Percentiles rank a stretch among this genome's conserved stretches.
These are phyloP conservation scores for Fusarium sp. DNA, from an alignment of 2,329 filamentous ascomycete species.

Conservation along the genomic window DNA sequence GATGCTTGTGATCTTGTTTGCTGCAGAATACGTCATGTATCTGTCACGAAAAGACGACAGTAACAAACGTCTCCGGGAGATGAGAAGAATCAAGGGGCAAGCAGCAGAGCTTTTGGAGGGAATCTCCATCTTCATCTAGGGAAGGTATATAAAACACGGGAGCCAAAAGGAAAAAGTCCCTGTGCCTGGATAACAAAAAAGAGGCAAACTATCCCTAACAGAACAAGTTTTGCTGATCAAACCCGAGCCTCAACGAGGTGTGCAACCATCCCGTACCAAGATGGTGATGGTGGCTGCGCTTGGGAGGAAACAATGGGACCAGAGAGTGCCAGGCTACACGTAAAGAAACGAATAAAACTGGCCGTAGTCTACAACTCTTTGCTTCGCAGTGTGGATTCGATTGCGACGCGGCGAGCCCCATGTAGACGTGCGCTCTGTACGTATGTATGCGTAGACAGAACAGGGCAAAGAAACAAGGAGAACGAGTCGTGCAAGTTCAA, in stretches of 20 bases:
- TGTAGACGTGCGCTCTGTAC: background rate
- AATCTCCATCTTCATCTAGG: constrained; percentile 4
- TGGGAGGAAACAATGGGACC: constrained; percentile 4
- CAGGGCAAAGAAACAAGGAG: background rate
- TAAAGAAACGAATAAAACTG: background rate
- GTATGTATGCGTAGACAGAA: background rate
- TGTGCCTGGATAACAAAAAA: constrained; percentile 32
- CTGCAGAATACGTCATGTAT: constrained; percentile 36
- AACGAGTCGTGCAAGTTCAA: background rate
- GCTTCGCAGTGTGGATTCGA: constrained; percentile 17
- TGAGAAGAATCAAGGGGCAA: background rate
- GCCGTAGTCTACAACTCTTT: background rate
- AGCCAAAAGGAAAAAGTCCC: constrained; percentile 10
- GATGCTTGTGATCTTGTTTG: constrained; percentile 24
- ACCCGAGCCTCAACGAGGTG: constrained; percentile 32
- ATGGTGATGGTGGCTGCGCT: constrained; percentile 12
- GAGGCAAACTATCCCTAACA: constrained; percentile 34
- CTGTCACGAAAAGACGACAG: constrained; percentile 5
- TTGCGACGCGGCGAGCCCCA: constrained; percentile 9
- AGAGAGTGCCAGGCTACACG: constrained; percentile 4
- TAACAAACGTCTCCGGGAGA: constrained; percentile 4
- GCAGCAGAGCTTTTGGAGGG: background rate
- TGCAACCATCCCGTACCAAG: constrained; percentile 22
- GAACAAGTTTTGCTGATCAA: constrained; percentile 35
- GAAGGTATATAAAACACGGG: constrained; percentile 2